A percentile compares a stretch with the other conserved stretches of the same genome.
Evolutionary conservation across 495 filamentous ascomycete genomes (phyloP).

Genomic region (Talaromyces stipitatus): DNA sequence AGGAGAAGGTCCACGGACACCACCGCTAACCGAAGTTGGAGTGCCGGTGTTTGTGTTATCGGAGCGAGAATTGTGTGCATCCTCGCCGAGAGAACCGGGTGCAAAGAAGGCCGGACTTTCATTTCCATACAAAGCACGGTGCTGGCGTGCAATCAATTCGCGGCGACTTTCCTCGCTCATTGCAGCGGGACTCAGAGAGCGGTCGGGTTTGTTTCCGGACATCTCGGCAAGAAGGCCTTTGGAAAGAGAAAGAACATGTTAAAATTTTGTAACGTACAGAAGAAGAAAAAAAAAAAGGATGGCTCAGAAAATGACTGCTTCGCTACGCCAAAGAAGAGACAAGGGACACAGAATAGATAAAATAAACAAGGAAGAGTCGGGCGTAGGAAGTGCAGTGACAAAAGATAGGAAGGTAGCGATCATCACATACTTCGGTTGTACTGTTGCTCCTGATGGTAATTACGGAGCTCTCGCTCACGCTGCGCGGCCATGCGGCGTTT

Average conservation of each 20-base stretch:
- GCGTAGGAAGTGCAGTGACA: conserved; percentile 17
- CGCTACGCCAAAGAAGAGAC: conserved; percentile 31
- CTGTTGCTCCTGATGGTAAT: conserved; percentile 99
- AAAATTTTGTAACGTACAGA: conserved; percentile 45
- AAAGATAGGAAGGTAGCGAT: conserved; percentile 28
- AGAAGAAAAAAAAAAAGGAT: too few relatives aligned
- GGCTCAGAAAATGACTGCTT: conserved; percentile 2
- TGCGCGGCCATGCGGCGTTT: conserved; percentile 98
- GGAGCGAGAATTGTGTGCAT: conserved; percentile 50
- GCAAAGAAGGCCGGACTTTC: conserved; percentile 57
- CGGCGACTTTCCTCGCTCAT: conserved; percentile 96
- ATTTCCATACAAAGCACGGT: conserved; percentile 81
- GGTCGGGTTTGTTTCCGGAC: conserved; percentile 77
- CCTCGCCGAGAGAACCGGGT: conserved; percentile 53
- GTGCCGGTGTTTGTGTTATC: conserved; percentile 50
- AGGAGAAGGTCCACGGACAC: conserved; percentile 51
- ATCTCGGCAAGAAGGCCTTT: conserved; percentile 78
- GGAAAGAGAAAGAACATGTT: conserved; percentile 38
- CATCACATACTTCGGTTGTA: conserved; percentile 91
- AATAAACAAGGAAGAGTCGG: conserved; percentile 28
- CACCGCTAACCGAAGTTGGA: conserved; percentile 40
- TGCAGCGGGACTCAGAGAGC: conserved; percentile 80
- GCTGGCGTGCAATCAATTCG: conserved; percentile 91
- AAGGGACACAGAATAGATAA: conserved; percentile 27
- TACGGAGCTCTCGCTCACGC: conserved; percentile 96